Base-by-base conservation (phyloP, 805 yeast genomes). In the Saturnispora bothae region DNA sequence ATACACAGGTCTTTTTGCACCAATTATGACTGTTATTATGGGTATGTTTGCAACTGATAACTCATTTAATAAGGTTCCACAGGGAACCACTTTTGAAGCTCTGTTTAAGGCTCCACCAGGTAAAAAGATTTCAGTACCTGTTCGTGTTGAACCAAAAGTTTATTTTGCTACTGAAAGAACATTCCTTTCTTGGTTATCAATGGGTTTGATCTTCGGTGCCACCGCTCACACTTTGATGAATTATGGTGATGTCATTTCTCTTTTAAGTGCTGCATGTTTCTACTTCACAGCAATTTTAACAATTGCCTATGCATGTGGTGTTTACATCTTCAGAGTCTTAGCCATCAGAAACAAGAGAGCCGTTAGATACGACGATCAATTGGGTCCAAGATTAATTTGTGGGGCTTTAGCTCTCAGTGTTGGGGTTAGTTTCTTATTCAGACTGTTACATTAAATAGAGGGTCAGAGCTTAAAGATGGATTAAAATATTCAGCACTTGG, bases 91-190 rank as follows among this genome's bases (percentile, higher is more conserved):
- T 0, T 80, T 76, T 52, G 78, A 73, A 43, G 54, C 73, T 3
- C 59, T 63, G 39, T 68, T 78, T 45, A 63, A 60, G 43, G 82
- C 92, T 9, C 97, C 98, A 17, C 76, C 82, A 30, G 98, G 97
- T 2, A 88, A 86, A 60, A 69, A 72, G 32, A 83, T 92, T 42
- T 76, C 86, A 52, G 92, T 92, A 7, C 98, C 97, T 3, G 94
- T 92, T 28, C 74, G 98, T 52, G 88, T 92, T 27, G 98, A 92
- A 61, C 98, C 98, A 42, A 92, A 92, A 64, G 98, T 92, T n/a
- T 92, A 92, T 58, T 92, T 92, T 61, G 98, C 98, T 5, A 85
- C 94, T 18, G 98, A 92, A 60, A 76, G 98, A 63, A 92, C 98
- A 0, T 89, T 78, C 54, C 67, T 92, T 45, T 75, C 94, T 29